phyloP scores from a whole-genome alignment of 2,329 filamentous ascomycete species.

The Hypoxylon sp. region DNA sequence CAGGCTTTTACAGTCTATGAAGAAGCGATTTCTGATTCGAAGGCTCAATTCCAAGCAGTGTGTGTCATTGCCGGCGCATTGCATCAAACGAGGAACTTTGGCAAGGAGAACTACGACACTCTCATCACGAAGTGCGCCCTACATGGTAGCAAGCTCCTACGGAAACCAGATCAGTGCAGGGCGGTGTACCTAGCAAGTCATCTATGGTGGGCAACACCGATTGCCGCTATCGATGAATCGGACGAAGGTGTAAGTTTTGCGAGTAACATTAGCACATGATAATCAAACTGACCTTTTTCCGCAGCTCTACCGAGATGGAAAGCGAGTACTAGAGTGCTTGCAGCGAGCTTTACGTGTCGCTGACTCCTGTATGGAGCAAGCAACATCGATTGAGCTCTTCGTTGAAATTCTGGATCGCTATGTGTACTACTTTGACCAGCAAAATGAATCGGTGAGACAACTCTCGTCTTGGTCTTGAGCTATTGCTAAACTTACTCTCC shows the following conservation, averaged over 20 bases:
- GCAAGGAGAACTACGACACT: slow-evolving; percentile 98
- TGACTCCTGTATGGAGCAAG: slow-evolving; percentile 98
- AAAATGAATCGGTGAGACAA: slow-evolving; percentile 87
- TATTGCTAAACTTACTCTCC: slow-evolving; percentile 24
- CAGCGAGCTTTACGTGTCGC: slow-evolving; percentile 96
- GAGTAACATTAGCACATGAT: not conserved
- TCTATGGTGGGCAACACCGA: slow-evolving; percentile 96
- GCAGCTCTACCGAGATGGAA: slow-evolving; percentile 95
- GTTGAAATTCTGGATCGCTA: slow-evolving; percentile 99
- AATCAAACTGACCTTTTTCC: slow-evolving; percentile 2
- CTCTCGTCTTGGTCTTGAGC: not conserved
- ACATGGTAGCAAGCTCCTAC: slow-evolving; percentile 95
- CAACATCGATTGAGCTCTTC: slow-evolving; percentile 96
- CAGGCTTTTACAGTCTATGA: slow-evolving; percentile 99
- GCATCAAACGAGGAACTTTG: slow-evolving; percentile 90
- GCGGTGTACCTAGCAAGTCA: slow-evolving; percentile 97
- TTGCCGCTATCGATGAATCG: slow-evolving; percentile 80
- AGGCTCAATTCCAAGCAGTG: slow-evolving; percentile 97
- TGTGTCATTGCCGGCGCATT: slow-evolving; percentile 92
- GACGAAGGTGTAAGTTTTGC: slow-evolving; percentile 66
- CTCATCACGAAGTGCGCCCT: slow-evolving; percentile 97
- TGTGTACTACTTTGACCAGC: slow-evolving; percentile 99
- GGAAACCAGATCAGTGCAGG: slow-evolving; percentile 97
- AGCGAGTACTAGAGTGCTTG: slow-evolving; percentile 94
- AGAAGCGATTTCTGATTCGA: slow-evolving; percentile 93